Conservation (phyloP, 2,329 filamentous ascomycete genomes). For the Claviceps sorghi region DNA sequence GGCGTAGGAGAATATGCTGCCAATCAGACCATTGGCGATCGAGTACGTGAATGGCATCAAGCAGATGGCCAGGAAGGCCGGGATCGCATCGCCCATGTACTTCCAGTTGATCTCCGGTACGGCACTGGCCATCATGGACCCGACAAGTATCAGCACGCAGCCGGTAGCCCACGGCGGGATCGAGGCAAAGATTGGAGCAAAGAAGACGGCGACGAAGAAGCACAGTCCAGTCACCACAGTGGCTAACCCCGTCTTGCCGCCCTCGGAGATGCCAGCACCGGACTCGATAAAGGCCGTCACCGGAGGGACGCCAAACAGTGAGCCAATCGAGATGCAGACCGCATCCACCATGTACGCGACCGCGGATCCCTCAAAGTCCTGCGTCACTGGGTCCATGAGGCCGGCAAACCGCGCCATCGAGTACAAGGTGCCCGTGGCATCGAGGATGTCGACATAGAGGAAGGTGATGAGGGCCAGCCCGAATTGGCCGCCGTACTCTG, state of each 20-base stretch:
- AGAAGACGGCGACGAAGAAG: constrained; percentile 80
- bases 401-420: constrained; percentile 78
- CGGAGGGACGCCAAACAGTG: constrained; percentile 62
- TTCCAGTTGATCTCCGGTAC: constrained; percentile 79
- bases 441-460: constrained; percentile 79
- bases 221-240: constrained; percentile 64
- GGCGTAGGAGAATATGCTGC: constrained; percentile 62
- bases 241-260: constrained; percentile 72
- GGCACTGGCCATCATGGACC: constrained; percentile 70
- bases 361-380: constrained; percentile 77
- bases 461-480: constrained; percentile 77
- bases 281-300: constrained; percentile 81
- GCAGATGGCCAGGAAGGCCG: constrained; percentile 70
- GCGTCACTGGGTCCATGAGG: constrained; percentile 64
- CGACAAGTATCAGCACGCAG: constrained; percentile 74
- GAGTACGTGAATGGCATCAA: constrained; percentile 86
- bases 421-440: constrained; percentile 75
- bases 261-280: constrained; percentile 80
- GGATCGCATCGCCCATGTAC: constrained; percentile 71
- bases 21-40: constrained; percentile 76
- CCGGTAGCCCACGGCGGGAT: constrained; percentile 85
- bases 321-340: constrained; percentile 61
- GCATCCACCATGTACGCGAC: constrained; percentile 76
- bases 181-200: constrained; percentile 78
- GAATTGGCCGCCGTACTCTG: constrained; percentile 57